Percentiles rank a stretch among this genome's conserved stretches.
phyloP scores from a whole-genome alignment of 2,329 filamentous ascomycete species.

The Paramyrothecium roridum region DNA sequence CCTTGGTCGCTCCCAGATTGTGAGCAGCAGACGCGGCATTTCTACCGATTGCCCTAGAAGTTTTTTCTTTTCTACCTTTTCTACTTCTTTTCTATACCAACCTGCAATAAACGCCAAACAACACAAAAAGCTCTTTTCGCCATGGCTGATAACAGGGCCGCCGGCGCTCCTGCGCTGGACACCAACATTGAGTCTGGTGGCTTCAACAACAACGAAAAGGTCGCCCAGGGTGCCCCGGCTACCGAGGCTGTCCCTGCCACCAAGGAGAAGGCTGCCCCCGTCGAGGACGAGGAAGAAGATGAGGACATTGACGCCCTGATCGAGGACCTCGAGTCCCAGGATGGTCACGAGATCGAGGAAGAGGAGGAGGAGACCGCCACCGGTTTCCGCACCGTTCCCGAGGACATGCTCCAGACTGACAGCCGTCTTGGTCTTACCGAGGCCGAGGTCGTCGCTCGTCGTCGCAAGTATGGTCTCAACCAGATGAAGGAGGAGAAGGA shows the following conservation, averaged over 20 bases:
- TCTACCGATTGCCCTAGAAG: slow-evolving; percentile 7
- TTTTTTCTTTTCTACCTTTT: slow-evolving; percentile 3
- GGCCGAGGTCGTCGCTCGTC: slow-evolving; percentile 58
- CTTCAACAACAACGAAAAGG: slow-evolving; percentile 64
- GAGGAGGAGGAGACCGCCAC: slow-evolving; percentile 49
- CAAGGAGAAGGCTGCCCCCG: slow-evolving; percentile 42
- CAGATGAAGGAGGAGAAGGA: slow-evolving; percentile 91
- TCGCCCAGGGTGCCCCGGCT: slow-evolving; percentile 21
- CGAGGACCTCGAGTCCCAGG: slow-evolving; percentile 79
- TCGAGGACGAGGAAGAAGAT: slow-evolving; percentile 68
- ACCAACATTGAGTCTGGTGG: slow-evolving; percentile 63
- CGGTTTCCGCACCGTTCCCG: slow-evolving; percentile 62
- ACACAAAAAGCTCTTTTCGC: slow-evolving; percentile 4
- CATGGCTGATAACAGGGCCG: slow-evolving; percentile 55
- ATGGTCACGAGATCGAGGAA: slow-evolving; percentile 66
- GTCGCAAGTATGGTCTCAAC: slow-evolving; percentile 78
- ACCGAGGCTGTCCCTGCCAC: slow-evolving; percentile 25
- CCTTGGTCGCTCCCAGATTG: neutral
- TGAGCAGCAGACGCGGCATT: slow-evolving; percentile 2
- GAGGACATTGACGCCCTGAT: slow-evolving; percentile 86
- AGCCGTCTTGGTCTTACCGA: slow-evolving; percentile 69
- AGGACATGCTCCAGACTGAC: slow-evolving; percentile 76
- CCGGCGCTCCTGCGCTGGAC: slow-evolving; percentile 55
- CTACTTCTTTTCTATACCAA: slow-evolving; percentile 7
- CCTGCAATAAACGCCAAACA: slow-evolving; percentile 8